Base-by-base conservation (phyloP, 2,329 filamentous ascomycete species). In the Dactylonectria estremocensis region DNA sequence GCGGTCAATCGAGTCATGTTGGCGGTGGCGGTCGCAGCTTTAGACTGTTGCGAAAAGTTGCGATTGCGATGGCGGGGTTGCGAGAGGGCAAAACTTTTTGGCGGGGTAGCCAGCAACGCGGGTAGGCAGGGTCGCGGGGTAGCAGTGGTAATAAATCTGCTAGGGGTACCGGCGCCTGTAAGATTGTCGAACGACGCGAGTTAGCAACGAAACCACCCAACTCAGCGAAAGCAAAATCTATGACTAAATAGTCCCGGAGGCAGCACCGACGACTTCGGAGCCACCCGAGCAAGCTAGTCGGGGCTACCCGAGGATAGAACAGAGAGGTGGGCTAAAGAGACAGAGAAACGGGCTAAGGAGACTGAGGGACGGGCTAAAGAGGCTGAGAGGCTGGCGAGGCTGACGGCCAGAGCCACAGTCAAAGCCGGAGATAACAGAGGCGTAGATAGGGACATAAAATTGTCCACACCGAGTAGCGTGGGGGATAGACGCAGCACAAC, bases 1-100 rank as follows among this genome's bases (percentile, higher is more conserved):
- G 93, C 86, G 76, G 88, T 93, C 75, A 99, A 87, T 70, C 85
- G 80, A 74, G 82, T 81, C 71, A 77, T 81, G 58, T 71, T 73
- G 62, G 79, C 71, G 63, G 71, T 43, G 40, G 40, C 37, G 37
- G 71, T 43, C 14, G 40, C 37, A 11, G 37, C 37, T 13, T 28
- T 28, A 28, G 24, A 7, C 7, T 40, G 37, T 13, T 40, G 37
- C 37, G 82, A 78, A 69, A 80, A 81, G 78, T 53, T 68, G 67
- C 61, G 64, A 56, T 49, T 68, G 67, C 61, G 64, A 58, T 72
- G 66, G 68, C 69, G 53, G 68, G 63, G 70, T 74, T 64, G 59
- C 61, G 31, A 20, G 50, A 53, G n/a, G 56, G 67, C 18, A 63
- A 62, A 65, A 69, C 62, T 68, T 70, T 76, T 76, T 76, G 74